Conservation (phyloP, 306 rosid genomes). For the Hylodesmum podocarpum region DNA sequence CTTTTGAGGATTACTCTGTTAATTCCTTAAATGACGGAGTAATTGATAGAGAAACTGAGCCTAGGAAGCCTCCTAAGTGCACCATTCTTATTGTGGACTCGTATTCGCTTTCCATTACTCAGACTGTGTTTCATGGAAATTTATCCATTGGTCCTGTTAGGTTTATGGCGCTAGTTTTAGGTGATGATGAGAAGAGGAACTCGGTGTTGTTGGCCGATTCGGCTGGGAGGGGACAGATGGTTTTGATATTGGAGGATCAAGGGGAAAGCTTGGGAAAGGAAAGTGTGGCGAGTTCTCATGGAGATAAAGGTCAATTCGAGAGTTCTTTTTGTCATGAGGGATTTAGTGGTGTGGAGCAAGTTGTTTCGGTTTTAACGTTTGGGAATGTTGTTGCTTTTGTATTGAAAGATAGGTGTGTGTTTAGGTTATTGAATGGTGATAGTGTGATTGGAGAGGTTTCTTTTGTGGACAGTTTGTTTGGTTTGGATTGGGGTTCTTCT, state of each 20-base stretch:
- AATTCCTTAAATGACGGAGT: conserved; percentile 39
- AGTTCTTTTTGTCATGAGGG: conserved; percentile 52
- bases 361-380: conserved; percentile 49
- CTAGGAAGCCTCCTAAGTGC: conserved; percentile 64
- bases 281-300: conserved; percentile 38
- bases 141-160: conserved; percentile 69
- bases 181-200: conserved; percentile 50
- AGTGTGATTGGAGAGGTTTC: conserved; percentile 62
- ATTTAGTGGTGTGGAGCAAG: conserved; percentile 46
- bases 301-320: conserved; percentile 43
- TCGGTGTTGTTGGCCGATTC: conserved; percentile 71
- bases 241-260: conserved; percentile 50
- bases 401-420: conserved; percentile 57
- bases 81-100: conserved; percentile 77
- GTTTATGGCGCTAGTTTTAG: conserved; percentile 72
- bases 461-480: conserved; percentile 41
- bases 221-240: conserved; percentile 62
- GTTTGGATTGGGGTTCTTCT: conserved; percentile 38
- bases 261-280: conserved; percentile 58
- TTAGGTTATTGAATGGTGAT: conserved; percentile 56
- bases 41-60: conserved; percentile 57
- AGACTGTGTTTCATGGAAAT: conserved; percentile 78
- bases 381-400: conserved; percentile 55
- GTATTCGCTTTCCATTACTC: conserved; percentile 68
- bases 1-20: conserved; percentile 53